Evolutionary conservation across 1,139 yeast species (phyloP).

Genomic region (Yamadazyma oceani): DNA sequence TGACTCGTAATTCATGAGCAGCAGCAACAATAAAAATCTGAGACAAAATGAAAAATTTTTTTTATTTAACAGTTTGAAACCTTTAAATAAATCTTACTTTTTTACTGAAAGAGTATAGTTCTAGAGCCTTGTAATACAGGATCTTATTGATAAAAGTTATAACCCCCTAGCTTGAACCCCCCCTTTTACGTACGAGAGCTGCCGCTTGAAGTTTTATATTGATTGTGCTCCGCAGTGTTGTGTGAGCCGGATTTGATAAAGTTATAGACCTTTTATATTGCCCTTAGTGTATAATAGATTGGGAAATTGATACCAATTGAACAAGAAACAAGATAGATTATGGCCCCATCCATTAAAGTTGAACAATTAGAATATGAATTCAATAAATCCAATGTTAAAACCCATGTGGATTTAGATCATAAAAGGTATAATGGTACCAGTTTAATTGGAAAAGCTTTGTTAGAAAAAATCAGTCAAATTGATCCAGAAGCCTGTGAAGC

Average conservation of each 20-base stretch:
- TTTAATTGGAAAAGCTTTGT: slow-evolving; percentile 39
- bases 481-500: slow-evolving; percentile 65
- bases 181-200: slow-evolving; percentile 38
- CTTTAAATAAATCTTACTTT: background rate
- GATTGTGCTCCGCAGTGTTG: slow-evolving; percentile 26
- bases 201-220: slow-evolving; percentile 46
- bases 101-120: background rate
- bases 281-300: slow-evolving; percentile 17
- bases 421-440: background rate
- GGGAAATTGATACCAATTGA: background rate
- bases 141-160: too few species aligned
- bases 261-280: slow-evolving; percentile 1
- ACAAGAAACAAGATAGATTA: slow-evolving; percentile 8
- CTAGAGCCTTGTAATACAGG: background rate
- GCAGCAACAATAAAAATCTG: background rate
- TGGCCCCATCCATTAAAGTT: slow-evolving; percentile 29
- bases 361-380: slow-evolving; percentile 15
- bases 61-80: background rate
- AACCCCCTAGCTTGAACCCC: background rate
- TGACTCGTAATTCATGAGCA: too few species aligned
- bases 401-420: background rate
- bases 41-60: slow-evolving; percentile 1
- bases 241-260: slow-evolving; percentile 27
- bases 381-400: slow-evolving; percentile 2
- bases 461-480: slow-evolving; percentile 42